Evolutionary conservation across 768 basidiomycete genomes (phyloP).

Genomic region (Lactarius quietus): DNA sequence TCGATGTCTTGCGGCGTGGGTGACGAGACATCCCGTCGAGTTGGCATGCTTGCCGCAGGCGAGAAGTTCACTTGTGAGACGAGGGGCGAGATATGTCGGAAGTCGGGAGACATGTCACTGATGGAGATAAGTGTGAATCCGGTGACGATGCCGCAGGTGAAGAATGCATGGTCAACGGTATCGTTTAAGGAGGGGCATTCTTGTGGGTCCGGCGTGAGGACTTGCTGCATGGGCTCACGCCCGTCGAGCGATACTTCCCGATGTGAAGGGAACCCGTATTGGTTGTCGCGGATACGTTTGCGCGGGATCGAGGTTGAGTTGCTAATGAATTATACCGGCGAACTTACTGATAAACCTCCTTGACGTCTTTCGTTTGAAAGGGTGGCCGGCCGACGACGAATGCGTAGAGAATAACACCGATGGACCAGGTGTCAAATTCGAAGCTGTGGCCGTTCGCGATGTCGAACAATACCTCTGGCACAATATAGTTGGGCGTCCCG

Average conservation of each 20-base stretch:
- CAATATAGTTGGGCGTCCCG: slow-evolving; percentile 98
- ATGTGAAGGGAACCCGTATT: slow-evolving; percentile 87
- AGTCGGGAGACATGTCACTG: slow-evolving; percentile 72
- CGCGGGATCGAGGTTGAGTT: slow-evolving; percentile 7
- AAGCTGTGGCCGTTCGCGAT: slow-evolving; percentile 96
- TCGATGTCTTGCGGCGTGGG: slow-evolving; percentile 28
- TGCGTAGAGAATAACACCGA: slow-evolving; percentile 96
- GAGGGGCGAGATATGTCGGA: slow-evolving; percentile 56
- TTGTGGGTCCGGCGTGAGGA: slow-evolving; percentile 81
- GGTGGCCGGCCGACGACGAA: slow-evolving; percentile 93
- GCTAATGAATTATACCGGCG: neutral
- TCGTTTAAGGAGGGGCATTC: slow-evolving; percentile 73
- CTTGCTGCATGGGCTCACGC: slow-evolving; percentile 73
- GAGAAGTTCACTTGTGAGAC: slow-evolving; percentile 67
- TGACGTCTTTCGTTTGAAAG: slow-evolving; percentile 98
- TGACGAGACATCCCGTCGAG: slow-evolving; percentile 57
- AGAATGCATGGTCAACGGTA: too few relatives aligned
- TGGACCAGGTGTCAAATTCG: slow-evolving; percentile 97
- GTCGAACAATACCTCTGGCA: too few relatives aligned
- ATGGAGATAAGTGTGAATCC: slow-evolving; percentile 75
- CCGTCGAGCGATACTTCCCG: slow-evolving; percentile 66
- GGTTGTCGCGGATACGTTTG: slow-evolving; percentile 89
- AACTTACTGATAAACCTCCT: slow-evolving; percentile 88
- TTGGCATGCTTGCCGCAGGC: slow-evolving; percentile 57
- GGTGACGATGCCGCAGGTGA: slow-evolving; percentile 81